These are phyloP conservation scores for Filobasidium wieringae DNA, from an alignment of 768 basidiomycete genomes.

Conservation along the genomic window DNA sequence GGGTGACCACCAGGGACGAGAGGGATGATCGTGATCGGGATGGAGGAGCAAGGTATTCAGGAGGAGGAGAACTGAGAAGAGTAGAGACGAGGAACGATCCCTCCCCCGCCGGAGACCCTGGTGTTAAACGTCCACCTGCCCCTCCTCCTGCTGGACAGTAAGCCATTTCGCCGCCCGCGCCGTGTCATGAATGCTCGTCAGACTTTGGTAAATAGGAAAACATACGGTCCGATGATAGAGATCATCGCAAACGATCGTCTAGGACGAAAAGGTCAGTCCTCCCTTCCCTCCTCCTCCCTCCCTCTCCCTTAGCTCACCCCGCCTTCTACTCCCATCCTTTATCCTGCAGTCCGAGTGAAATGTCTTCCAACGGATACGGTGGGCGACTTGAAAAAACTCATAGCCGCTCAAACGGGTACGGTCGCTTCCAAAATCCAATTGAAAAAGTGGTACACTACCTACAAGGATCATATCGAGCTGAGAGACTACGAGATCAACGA, in stretches of 20 bases:
- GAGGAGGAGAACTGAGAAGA: constrained; percentile 3
- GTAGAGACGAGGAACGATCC: constrained; percentile 9
- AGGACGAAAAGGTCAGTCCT: constrained; percentile 68
- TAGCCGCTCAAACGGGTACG: constrained; percentile 91
- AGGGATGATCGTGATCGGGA: constrained; percentile 9
- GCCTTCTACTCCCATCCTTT: neutral
- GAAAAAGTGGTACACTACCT: constrained; percentile 97
- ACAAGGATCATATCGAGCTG: constrained; percentile 65
- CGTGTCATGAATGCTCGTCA: constrained; percentile 15
- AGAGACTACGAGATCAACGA: constrained; percentile 40
- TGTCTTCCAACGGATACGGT: constrained; percentile 86
- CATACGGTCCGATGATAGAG: constrained; percentile 41
- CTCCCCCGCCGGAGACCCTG: neutral
- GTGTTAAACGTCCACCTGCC: neutral
- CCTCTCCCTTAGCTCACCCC: neutral
- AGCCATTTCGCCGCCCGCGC: constrained; percentile 7
- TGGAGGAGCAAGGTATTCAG: constrained; percentile 1
- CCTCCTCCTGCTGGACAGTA: constrained; percentile 5
- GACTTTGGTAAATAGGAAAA: too few species aligned
- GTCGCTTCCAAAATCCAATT: constrained; percentile 71
- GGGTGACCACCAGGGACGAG: constrained; percentile 10
- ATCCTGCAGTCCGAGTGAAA: constrained; percentile 69
- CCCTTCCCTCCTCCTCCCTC: neutral
- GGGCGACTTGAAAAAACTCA: constrained; percentile 91
- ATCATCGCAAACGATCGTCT: constrained; percentile 93